A percentile compares a stretch with the other conserved stretches of the same genome.
These are phyloP conservation scores for Suillus luteus DNA, from an alignment of 768 basidiomycete genomes.

Conservation along the genomic window DNA sequence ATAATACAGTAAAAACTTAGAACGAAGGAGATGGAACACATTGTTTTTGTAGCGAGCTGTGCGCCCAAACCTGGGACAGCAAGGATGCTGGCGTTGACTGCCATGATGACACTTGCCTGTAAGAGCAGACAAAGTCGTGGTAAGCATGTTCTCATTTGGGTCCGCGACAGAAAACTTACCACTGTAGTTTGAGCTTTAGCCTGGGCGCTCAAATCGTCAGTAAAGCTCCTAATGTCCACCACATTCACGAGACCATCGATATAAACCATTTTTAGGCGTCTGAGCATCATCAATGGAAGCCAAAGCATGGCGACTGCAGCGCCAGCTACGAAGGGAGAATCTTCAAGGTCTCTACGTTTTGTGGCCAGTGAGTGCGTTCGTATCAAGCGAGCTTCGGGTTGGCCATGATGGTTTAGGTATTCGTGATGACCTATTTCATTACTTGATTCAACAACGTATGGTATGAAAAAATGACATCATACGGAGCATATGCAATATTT, in stretches of 20 bases:
- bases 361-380: not conserved
- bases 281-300: not conserved
- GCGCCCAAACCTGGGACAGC: not conserved
- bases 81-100: not conserved
- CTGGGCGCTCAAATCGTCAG: not conserved
- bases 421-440: no score
- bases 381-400: conserved; percentile 2
- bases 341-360: no score
- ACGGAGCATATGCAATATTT: no score
- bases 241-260: not conserved
- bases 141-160: not conserved
- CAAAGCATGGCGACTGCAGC: not conserved
- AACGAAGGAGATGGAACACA: not conserved
- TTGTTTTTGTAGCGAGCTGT: not conserved
- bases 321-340: not conserved
- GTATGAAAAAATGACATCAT: no score
- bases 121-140: not conserved
- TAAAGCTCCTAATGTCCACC: not conserved
- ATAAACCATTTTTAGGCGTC: not conserved
- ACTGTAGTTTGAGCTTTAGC: not conserved
- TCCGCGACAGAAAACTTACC: not conserved
- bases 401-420: conserved; percentile 1
- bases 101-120: conserved; percentile 6
- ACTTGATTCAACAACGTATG: no score
- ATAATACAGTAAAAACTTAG: not conserved